Conservation (phyloP, 768 basidiomycete genomes). For the Suillus clintonianus region DNA sequence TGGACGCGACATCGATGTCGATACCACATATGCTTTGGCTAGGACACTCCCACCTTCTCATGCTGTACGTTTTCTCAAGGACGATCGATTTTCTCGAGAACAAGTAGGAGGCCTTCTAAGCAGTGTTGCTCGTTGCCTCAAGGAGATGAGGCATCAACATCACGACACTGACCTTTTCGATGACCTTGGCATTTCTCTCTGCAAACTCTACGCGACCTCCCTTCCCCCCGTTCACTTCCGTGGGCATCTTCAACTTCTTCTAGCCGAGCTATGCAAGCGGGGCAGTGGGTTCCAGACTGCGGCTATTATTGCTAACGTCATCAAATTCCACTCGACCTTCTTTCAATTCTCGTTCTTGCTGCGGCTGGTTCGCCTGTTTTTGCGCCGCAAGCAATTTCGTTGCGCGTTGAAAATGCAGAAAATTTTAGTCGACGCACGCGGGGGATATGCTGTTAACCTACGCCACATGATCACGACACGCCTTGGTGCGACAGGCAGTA, state of each 20-base stretch:
- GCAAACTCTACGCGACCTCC: constrained; percentile 35
- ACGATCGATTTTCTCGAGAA: constrained; percentile 28
- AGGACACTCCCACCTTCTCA: constrained; percentile 22
- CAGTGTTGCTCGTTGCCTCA: constrained; percentile 40
- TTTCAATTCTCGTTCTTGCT: constrained; percentile 42
- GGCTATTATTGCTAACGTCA: constrained; percentile 42
- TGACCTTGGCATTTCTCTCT: constrained; percentile 37
- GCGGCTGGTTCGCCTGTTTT: constrained; percentile 39
- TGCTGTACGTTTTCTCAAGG: constrained; percentile 37
- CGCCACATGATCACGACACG: background rate
- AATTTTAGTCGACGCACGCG: background rate
- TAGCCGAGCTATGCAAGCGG: constrained; percentile 40
- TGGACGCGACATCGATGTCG: constrained; percentile 22
- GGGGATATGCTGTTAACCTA: background rate
- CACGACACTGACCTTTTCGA: constrained; percentile 32
- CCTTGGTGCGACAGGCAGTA: background rate
- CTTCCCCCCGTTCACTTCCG: constrained; percentile 44
- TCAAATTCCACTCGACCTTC: constrained; percentile 34
- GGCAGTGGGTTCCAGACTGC: constrained; percentile 39
- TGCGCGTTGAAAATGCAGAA: constrained; percentile 12
- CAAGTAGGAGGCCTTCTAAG: constrained; percentile 40
- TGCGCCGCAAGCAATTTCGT: constrained; percentile 41
- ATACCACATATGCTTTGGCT: constrained; percentile 32
- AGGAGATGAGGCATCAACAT: constrained; percentile 31
- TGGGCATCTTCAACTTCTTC: constrained; percentile 44